These are phyloP conservation scores for Kuraishia hungarica DNA, from an alignment of 805 yeast genomes.

Conservation along the genomic window DNA sequence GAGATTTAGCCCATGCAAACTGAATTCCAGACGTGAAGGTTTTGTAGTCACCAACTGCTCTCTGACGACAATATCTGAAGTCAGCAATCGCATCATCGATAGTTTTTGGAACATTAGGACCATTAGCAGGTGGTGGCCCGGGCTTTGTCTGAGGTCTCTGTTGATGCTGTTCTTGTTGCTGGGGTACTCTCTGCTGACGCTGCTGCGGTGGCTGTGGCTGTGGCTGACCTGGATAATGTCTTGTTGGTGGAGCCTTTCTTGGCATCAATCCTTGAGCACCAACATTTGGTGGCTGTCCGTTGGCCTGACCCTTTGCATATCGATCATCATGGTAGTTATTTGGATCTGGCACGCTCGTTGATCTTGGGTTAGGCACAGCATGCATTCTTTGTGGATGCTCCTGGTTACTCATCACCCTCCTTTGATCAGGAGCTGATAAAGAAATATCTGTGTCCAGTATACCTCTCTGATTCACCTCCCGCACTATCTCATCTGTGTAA, in stretches of 20 bases:
- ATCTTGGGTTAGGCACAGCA: neutral
- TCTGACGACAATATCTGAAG: conserved; percentile 21
- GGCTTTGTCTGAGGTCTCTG: conserved; percentile 1
- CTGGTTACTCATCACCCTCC: neutral
- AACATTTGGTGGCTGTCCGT: neutral
- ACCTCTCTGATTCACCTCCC: neutral
- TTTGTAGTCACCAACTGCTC: conserved; percentile 25
- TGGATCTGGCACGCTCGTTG: neutral
- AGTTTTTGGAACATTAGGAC: neutral
- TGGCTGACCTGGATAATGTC: neutral
- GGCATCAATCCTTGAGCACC: neutral
- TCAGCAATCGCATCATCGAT: conserved; percentile 10
- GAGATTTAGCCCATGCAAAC: conserved; percentile 51
- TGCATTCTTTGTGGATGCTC: neutral
- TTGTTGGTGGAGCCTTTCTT: neutral
- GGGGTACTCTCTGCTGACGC: neutral
- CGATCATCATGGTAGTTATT: neutral
- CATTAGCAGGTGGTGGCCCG: neutral
- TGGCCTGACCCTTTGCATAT: neutral
- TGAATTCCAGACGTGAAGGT: conserved; percentile 44
- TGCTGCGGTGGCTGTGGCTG: neutral
- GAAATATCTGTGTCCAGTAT: neutral
- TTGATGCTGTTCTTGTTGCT: neutral
- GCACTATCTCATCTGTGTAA: conserved; percentile 4
- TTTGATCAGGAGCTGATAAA: neutral